Conservation (phyloP, 164 flowering plant species). For the Annona squamosa region DNA sequence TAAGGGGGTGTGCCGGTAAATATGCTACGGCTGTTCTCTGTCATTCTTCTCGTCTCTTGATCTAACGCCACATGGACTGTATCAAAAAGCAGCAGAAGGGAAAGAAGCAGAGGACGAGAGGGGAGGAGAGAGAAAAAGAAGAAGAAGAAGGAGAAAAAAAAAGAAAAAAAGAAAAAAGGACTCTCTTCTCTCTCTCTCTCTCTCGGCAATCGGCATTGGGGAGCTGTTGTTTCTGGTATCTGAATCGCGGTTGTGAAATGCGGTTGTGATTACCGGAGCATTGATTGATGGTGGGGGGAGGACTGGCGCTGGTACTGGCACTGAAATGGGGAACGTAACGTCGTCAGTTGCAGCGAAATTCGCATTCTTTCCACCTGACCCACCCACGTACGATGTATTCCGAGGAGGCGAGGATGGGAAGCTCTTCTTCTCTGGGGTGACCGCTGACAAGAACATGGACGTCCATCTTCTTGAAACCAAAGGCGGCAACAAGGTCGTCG, state of each 20-base stretch:
- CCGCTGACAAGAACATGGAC: slow-evolving; percentile 68
- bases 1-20: not conserved
- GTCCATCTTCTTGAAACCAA: slow-evolving; percentile 71
- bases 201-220: not conserved
- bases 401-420: slow-evolving; percentile 48
- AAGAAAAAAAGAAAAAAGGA: no score
- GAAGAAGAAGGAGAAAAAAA: no score
- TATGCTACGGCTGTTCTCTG: not conserved
- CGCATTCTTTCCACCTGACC: slow-evolving; percentile 96
- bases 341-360: slow-evolving; percentile 78
- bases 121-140: not conserved
- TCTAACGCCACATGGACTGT: slow-evolving; percentile 13
- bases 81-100: not conserved
- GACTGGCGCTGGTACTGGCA: not conserved
- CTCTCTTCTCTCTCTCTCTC: not conserved
- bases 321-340: slow-evolving; percentile 80
- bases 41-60: not conserved
- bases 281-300: not conserved
- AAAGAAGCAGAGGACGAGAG: no score
- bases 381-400: slow-evolving; percentile 77
- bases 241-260: no score
- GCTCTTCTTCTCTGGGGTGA: slow-evolving; percentile 49
- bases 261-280: not conserved
- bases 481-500: slow-evolving; percentile 73
- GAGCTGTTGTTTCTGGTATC: no score